Evolutionary conservation across 2,329 filamentous ascomycete species (phyloP).

Genomic region (Calonectria hongkongensis): DNA sequence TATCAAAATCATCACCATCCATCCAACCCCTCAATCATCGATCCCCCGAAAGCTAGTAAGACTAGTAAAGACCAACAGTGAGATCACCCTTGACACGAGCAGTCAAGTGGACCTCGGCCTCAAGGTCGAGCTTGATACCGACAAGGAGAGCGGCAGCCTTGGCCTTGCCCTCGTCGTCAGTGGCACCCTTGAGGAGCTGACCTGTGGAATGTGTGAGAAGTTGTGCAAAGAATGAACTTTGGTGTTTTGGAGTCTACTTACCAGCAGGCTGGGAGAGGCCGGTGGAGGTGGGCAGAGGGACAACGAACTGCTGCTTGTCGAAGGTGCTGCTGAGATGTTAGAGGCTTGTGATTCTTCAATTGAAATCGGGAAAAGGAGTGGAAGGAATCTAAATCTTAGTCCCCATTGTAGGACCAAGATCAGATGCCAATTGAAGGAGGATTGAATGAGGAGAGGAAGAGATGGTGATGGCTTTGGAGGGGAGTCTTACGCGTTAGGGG

Average conservation of each 20-base stretch:
- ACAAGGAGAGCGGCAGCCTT: constrained; percentile 75
- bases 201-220: constrained; percentile 57
- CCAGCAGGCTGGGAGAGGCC: constrained; percentile 59
- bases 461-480: background rate
- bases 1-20: constrained; percentile 21
- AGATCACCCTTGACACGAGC: constrained; percentile 77
- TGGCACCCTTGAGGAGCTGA: constrained; percentile 73
- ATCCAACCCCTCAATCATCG: background rate
- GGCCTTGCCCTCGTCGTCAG: constrained; percentile 73
- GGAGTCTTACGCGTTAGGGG: constrained; percentile 16
- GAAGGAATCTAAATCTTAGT: background rate
- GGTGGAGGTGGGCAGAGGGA: constrained; percentile 56
- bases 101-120: constrained; percentile 77
- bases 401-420: background rate
- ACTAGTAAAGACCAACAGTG: constrained; percentile 63
- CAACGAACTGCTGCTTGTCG: constrained; percentile 52
- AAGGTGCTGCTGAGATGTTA: background rate
- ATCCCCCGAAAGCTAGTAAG: background rate
- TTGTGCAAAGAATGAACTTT: constrained; percentile 33
- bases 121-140: constrained; percentile 78
- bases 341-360: background rate
- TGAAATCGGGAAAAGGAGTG: background rate
- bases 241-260: constrained; percentile 18
- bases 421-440: background rate
- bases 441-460: background rate